A percentile compares a stretch with the other conserved stretches of the same genome.
These are phyloP conservation scores for Acanthamoeba castellanii DNA, from an alignment of 208 protist genomes.

Conservation along the genomic window DNA sequence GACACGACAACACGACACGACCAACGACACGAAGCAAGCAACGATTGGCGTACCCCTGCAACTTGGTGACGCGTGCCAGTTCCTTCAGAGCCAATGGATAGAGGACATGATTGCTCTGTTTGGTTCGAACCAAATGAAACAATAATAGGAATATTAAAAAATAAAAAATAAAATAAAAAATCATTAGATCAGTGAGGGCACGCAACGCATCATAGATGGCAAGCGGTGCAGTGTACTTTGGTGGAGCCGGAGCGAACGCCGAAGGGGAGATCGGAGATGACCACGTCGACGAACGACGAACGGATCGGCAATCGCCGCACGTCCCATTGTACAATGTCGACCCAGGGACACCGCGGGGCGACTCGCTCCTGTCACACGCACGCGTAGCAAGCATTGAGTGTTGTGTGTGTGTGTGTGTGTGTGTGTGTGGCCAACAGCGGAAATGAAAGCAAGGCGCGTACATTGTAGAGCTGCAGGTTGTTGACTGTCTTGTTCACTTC, in stretches of 20 bases:
- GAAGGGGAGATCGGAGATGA: conserved; percentile 59
- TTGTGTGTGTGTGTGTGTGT: not conserved
- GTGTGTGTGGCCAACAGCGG: not conserved
- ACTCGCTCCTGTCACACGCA: not conserved
- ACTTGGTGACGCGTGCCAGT: not conserved
- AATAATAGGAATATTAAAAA: not conserved
- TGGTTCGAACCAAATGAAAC: too few species aligned
- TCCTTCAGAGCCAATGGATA: conserved; percentile 29
- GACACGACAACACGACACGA: too few species aligned
- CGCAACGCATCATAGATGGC: not conserved
- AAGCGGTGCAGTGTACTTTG: not conserved
- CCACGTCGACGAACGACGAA: not conserved
- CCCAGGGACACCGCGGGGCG: not conserved
- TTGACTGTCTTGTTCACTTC: conserved; percentile 4
- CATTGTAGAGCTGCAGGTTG: conserved; percentile 9
- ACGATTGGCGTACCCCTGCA: not conserved
- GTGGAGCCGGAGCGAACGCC: conserved; percentile 40
- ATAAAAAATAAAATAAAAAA: not conserved
- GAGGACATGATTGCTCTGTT: not conserved
- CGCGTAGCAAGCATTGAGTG: too few species aligned
- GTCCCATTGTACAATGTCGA: conserved; percentile 28
- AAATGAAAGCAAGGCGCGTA: not conserved
- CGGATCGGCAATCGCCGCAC: not conserved
- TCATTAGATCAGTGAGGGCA: not conserved
- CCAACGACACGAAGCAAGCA: not conserved